A percentile compares a stretch with the other conserved stretches of the same genome.
These are phyloP conservation scores for Aspergillus wentii DNA, from an alignment of 495 filamentous ascomycete genomes.

Conservation along the genomic window DNA sequence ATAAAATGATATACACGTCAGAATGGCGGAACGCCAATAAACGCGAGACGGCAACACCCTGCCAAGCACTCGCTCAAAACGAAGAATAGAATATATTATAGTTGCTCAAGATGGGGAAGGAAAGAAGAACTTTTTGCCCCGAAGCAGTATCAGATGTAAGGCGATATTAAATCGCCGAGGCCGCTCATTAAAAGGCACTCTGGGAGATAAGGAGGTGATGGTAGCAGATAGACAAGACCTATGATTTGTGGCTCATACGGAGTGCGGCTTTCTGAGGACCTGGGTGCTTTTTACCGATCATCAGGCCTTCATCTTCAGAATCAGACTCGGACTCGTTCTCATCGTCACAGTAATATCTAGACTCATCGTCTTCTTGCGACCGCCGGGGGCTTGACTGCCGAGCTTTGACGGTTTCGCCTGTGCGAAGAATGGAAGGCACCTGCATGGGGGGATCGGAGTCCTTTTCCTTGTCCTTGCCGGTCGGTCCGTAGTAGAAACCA, in stretches of 20 bases:
- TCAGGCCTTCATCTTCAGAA: conserved; percentile 47
- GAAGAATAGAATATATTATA: no score
- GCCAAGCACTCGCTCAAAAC: no score
- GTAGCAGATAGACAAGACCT: not conserved
- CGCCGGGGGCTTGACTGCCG: conserved; percentile 15
- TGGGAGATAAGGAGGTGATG: no score
- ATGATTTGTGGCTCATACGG: conserved; percentile 5
- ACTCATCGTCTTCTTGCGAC: conserved; percentile 34
- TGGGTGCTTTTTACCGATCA: conserved; percentile 38
- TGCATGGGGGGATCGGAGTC: conserved; percentile 19
- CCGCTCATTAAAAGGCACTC: not conserved
- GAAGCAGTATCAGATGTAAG: no score
- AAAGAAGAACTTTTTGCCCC: no score
- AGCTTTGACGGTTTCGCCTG: conserved; percentile 41
- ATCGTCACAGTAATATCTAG: conserved; percentile 40
- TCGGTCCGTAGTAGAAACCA: conserved; percentile 15
- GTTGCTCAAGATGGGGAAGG: no score
- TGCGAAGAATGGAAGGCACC: conserved; percentile 40
- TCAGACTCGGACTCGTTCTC: conserved; percentile 40
- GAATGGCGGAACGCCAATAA: no score
- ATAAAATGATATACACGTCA: no score
- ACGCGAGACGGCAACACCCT: no score
- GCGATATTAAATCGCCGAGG: not conserved
- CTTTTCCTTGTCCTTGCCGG: conserved; percentile 22
- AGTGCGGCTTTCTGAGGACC: conserved; percentile 21